Base-by-base conservation (phyloP, 139 green algal genomes). In the Chlamydomonas applanata region DNA sequence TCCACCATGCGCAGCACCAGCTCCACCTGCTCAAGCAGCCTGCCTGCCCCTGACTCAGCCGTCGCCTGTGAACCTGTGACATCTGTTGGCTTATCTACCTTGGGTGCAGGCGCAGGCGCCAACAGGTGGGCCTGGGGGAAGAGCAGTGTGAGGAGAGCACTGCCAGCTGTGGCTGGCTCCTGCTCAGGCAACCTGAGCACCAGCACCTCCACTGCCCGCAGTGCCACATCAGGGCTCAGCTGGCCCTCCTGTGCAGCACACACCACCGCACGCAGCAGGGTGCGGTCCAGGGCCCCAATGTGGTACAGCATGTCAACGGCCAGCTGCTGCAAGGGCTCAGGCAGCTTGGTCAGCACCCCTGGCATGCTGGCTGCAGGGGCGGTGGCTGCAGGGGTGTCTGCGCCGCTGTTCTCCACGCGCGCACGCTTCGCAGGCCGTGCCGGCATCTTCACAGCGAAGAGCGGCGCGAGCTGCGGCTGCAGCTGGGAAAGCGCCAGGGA, bases 401-500 rank as follows among this genome's bases (percentile, higher is more conserved):
- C 73, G 30, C n/a, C 64, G 19, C n/a, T 46, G 2, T 35, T 1
- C 75, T 66, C 36, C 74, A 11, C 11, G 40, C 40, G 40, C 40
- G 40, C 40, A 49, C 40, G 40, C 40, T 49, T 49, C 7, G 40
- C 40, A 11, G 52, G 72, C 72, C 16, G 49, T 1, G 45, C 69
- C 1, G 81, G 77, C 76, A 86, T 52, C 49, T 76, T 53, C 9
- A 71, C 29, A 2, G 40, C 64, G 69, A 86, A 80, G 20, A 86
- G 72, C 30, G 80, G 80, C 19, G 68, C 72, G n/a, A 86, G 66
- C 74, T 86, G 79, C 30, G 49, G 77, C 74, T 89, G 79, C 71
- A 79, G 33, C 30, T 45, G 32, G 4, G 34, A 60, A 11, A 77
- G 71, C 4, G 56, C 57, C 3, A n/a, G 14, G 30, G 32, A 2